phyloP scores from a whole-genome alignment of 805 yeast species.

The Wickerhamiella spandovensis region DNA sequence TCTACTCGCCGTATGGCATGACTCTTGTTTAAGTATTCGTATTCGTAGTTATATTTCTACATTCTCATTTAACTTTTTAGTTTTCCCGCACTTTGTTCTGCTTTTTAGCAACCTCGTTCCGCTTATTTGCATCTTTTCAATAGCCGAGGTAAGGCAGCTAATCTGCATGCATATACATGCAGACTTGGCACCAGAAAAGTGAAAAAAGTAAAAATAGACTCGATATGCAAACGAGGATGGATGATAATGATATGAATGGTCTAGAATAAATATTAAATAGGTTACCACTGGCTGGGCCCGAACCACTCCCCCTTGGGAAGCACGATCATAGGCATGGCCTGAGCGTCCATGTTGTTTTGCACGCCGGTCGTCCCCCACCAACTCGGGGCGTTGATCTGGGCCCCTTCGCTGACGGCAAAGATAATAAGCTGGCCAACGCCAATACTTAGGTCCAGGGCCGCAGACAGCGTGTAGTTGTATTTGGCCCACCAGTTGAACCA shows the following conservation, averaged over 20 bases:
- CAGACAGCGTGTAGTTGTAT: conserved; percentile 53
- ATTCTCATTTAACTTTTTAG: too few species aligned
- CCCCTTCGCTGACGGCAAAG: conserved; percentile 37
- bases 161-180: too few species aligned
- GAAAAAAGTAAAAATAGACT: not conserved
- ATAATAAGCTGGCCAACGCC: conserved; percentile 49
- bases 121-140: too few species aligned
- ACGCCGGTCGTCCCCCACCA: conserved; percentile 61
- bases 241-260: not conserved
- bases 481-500: conserved; percentile 65
- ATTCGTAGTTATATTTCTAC: too few species aligned
- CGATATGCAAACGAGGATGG: too few species aligned
- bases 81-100: too few species aligned
- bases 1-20: too few species aligned
- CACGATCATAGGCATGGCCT: conserved; percentile 21
- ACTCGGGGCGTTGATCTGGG: conserved; percentile 27
- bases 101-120: too few species aligned
- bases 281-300: conserved; percentile 36
- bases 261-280: not conserved
- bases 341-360: conserved; percentile 27
- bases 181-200: too few species aligned
- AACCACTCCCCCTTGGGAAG: conserved; percentile 32
- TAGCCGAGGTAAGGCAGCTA: too few species aligned
- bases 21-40: too few species aligned
- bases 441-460: conserved; percentile 54